These are phyloP conservation scores for Hemisphaericaspora lyxosophila DNA, from an alignment of 1,139 yeast genomes.

Conservation along the genomic window DNA sequence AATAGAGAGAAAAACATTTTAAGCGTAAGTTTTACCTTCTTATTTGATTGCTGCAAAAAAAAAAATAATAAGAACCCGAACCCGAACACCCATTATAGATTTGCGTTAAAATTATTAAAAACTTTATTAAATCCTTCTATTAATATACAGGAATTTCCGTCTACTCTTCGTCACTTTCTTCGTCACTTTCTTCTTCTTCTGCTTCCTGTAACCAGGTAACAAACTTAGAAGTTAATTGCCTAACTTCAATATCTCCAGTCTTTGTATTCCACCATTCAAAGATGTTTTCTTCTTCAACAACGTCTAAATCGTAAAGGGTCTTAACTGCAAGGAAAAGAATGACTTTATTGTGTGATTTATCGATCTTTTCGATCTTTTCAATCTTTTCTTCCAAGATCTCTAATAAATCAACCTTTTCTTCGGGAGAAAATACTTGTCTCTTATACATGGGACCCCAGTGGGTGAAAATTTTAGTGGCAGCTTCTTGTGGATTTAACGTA, in stretches of 20 bases:
- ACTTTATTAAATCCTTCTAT: not conserved
- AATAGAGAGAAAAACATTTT: too few species aligned
- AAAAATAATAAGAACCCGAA: too few species aligned
- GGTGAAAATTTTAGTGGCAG: constrained; percentile 69
- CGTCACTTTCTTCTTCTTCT: constrained; percentile 70
- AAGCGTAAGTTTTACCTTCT: too few species aligned
- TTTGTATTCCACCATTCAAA: constrained; percentile 75
- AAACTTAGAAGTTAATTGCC: constrained; percentile 66
- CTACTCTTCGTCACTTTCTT: constrained; percentile 33
- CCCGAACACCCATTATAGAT: too few species aligned
- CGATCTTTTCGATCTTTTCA: constrained; percentile 37
- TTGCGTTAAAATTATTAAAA: too few species aligned
- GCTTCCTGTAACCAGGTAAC: constrained; percentile 87
- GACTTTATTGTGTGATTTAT: constrained; percentile 41
- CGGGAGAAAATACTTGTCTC: constrained; percentile 78
- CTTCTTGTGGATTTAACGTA: constrained; percentile 72
- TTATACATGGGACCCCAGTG: constrained; percentile 80
- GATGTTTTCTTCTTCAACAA: constrained; percentile 78
- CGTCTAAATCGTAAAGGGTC: constrained; percentile 74
- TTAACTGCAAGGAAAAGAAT: constrained; percentile 64
- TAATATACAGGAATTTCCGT: not conserved
- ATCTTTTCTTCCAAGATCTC: constrained; percentile 55
- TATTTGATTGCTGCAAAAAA: too few species aligned
- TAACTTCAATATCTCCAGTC: constrained; percentile 45
- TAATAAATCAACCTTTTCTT: constrained; percentile 76